Evolutionary conservation across 2,329 filamentous ascomycete species (phyloP), one percentile per base, ranked within the genome.

Genomic region (Botrytis paeoniae): DNA sequence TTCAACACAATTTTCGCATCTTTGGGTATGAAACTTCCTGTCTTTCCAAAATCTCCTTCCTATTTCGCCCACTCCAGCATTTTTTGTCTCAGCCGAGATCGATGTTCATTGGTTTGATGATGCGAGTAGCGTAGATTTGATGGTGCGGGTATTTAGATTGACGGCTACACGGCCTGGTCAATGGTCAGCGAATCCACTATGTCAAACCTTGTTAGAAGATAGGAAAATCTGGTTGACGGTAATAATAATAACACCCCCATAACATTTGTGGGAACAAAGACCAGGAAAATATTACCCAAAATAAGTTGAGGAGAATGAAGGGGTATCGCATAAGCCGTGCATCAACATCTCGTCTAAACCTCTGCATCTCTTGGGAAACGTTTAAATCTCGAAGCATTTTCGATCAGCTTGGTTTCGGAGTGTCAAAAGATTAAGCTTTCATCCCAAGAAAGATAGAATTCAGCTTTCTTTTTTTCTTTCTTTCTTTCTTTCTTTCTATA

Each of bases 161-260:
- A 29, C 54, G 48, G 35, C 35, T 68, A 68, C 65, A 57, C 65
- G 48, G 48, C 65, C 35, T 68, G 65, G 37, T 57, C 51, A 8
- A 57, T 57, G 51, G 51, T 57, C 35, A 57, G 48, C n/a, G 29
- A 68, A 57, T 57, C 65, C 48, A 57, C 35, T 9, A 41, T 41
- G n/a, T 41, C 35, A 41, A 41, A 57, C 54, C 51, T 57, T 57
- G 54, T 35, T 57, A 29, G 48, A 37, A 57, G 65, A 57, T 57
- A 57, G 64, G 64, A 20, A 57, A 57, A 68, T 68, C 64, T 20
- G 48, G 48, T 41, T 68, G 35, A 68, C 37, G 64, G 64, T 48
- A 57, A 57, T 37, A 41, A 18, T 29, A 57, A 29, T 18, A 8
- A 18, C 51, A 29, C n/a, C 51, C 14, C 51, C 37, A 43, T 65